These are phyloP conservation scores for Tricholomella constricta DNA, from an alignment of 768 basidiomycete genomes.

Conservation along the genomic window DNA sequence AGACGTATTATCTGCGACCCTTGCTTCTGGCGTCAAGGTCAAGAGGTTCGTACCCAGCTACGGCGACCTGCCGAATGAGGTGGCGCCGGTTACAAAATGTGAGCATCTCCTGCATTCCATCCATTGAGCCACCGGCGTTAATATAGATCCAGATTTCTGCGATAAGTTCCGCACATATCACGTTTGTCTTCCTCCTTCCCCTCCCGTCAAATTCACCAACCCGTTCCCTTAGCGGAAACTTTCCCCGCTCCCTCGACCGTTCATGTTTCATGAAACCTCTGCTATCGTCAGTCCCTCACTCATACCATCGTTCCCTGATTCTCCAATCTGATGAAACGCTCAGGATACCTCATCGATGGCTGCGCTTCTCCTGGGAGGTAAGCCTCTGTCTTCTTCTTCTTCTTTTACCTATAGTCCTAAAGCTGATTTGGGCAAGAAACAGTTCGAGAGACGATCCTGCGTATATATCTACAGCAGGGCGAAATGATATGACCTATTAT, in stretches of 20 bases:
- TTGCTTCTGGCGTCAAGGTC: constrained; percentile 57
- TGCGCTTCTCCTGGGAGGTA: constrained; percentile 38
- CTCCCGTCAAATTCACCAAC: background rate
- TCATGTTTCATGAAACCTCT: constrained; percentile 71
- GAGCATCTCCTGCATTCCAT: constrained; percentile 24
- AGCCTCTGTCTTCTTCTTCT: background rate
- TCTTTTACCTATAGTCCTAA: background rate
- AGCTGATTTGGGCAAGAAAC: background rate
- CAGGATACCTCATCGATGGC: constrained; percentile 46
- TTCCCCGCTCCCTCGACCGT: constrained; percentile 58
- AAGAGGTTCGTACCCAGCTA: constrained; percentile 65
- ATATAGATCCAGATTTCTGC: constrained; percentile 54
- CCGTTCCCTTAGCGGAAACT: constrained; percentile 45
- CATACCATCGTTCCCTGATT: background rate
- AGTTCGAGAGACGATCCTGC: constrained; percentile 44
- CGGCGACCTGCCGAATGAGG: constrained; percentile 58
- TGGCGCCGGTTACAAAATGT: constrained; percentile 65
- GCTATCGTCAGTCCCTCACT: constrained; percentile 54
- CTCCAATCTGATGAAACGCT: background rate
- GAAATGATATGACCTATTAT: constrained; percentile 20
- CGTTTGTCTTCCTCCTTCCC: constrained; percentile 35
- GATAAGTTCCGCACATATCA: constrained; percentile 69
- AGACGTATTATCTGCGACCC: constrained; percentile 59
- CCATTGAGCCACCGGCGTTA: background rate
- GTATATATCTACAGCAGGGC: constrained; percentile 38